phyloP scores from a whole-genome alignment of 1,139 yeast genomes.

The Hyphopichia buzzinii region DNA sequence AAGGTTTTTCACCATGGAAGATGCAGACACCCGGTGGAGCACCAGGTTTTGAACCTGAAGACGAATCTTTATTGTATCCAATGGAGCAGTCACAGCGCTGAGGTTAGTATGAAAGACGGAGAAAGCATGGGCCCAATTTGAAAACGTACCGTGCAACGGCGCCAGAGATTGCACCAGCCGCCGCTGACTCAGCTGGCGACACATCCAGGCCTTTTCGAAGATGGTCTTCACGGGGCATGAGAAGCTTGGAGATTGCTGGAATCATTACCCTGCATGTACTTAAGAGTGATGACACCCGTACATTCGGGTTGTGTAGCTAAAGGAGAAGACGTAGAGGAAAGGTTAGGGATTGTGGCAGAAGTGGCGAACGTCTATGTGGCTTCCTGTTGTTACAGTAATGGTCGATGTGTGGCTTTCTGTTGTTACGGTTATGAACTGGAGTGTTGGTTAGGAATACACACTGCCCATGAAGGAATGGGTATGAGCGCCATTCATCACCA shows the following conservation, averaged over 20 bases:
- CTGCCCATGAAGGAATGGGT: no score
- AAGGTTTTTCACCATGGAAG: conserved; percentile 17
- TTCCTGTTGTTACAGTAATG: no score
- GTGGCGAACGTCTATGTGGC: no score
- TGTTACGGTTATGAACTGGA: no score
- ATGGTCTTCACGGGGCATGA: conserved; percentile 36
- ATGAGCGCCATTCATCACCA: no score
- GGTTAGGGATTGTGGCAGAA: no score
- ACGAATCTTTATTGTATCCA: conserved; percentile 85
- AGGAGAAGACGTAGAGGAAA: no score
- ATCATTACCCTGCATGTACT: no score
- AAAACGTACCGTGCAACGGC: conserved; percentile 50
- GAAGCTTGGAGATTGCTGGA: background rate
- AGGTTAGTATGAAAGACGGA: conserved; percentile 10
- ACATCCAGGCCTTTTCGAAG: conserved; percentile 51
- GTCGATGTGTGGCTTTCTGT: no score
- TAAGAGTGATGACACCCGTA: no score
- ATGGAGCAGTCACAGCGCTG: conserved; percentile 71
- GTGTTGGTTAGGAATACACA: no score
- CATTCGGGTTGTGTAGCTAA: no score
- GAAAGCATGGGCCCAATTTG: conserved; percentile 18
- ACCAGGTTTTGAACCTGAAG: conserved; percentile 52
- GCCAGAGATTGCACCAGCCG: conserved; percentile 77
- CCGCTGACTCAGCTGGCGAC: conserved; percentile 39
- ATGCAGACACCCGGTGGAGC: conserved; percentile 8